A percentile compares a stretch with the other conserved stretches of the same genome.
Evolutionary conservation across 371 early-diverging fungal genomes (phyloP).

Genomic region (Phascolomyces articulosus): DNA sequence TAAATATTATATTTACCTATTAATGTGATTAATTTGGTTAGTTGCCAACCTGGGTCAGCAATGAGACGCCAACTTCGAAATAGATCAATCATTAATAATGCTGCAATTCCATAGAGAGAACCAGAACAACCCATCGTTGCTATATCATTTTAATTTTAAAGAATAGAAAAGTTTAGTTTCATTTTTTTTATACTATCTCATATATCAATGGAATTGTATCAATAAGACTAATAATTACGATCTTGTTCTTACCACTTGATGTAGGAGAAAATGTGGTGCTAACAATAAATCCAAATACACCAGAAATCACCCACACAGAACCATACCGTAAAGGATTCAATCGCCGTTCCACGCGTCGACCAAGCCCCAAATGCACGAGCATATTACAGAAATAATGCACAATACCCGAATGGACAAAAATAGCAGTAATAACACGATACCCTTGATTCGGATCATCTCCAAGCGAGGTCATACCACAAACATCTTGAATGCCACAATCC

Average conservation of each 20-base stretch:
- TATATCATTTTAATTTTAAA: slow-evolving; percentile 11
- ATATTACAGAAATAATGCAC: slow-evolving; percentile 79
- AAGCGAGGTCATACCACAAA: slow-evolving; percentile 53
- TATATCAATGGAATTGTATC: neutral
- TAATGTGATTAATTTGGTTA: slow-evolving; percentile 54
- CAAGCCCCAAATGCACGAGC: slow-evolving; percentile 62
- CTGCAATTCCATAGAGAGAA: slow-evolving; percentile 74
- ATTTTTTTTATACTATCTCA: no score
- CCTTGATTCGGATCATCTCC: slow-evolving; percentile 64
- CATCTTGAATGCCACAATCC: slow-evolving; percentile 40
- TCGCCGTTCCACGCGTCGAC: slow-evolving; percentile 68
- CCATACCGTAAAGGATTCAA: slow-evolving; percentile 60
- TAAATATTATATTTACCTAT: slow-evolving; percentile 11
- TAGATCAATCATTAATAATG: slow-evolving; percentile 71
- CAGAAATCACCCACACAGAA: slow-evolving; percentile 68
- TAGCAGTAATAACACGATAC: slow-evolving; percentile 75
- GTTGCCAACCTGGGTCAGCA: slow-evolving; percentile 58
- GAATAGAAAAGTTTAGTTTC: no score
- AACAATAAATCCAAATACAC: slow-evolving; percentile 77
- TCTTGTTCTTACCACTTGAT: slow-evolving; percentile 7
- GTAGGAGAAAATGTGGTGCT: slow-evolving; percentile 66
- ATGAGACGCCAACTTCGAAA: slow-evolving; percentile 74
- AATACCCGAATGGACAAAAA: slow-evolving; percentile 80
- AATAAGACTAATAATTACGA: neutral
- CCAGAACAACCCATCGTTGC: slow-evolving; percentile 80